Percentiles rank a stretch among this genome's conserved stretches.
Evolutionary conservation across 1,284 basidiomycete species (phyloP).

Genomic region (Schizophyllum commune): DNA sequence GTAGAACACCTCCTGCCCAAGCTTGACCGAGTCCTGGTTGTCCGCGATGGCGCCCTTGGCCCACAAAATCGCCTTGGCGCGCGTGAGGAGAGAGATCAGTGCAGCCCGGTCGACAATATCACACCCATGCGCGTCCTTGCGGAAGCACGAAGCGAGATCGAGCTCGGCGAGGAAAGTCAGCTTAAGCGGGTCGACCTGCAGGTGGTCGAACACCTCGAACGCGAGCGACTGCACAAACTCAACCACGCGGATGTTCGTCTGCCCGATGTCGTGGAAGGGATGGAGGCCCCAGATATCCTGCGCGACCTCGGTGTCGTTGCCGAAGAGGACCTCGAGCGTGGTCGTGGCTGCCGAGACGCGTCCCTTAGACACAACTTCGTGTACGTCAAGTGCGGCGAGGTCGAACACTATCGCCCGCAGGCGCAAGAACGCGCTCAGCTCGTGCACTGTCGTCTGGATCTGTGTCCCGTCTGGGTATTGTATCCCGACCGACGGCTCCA

Average conservation of each 20-base stretch:
- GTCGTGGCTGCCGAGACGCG: constrained; percentile 65
- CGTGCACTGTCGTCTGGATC: constrained; percentile 68
- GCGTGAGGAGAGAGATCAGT: constrained; percentile 58
- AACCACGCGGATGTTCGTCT: constrained; percentile 78
- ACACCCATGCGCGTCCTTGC: constrained; percentile 66
- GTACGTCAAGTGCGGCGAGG: constrained; percentile 84
- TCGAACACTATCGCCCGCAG: constrained; percentile 84
- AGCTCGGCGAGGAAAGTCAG: constrained; percentile 65
- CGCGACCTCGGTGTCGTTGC: constrained; percentile 42
- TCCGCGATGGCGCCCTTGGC: constrained; percentile 62
- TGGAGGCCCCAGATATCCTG: constrained; percentile 42
- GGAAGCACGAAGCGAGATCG: constrained; percentile 70
- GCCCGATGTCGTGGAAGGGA: constrained; percentile 67
- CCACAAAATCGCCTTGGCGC: constrained; percentile 55
- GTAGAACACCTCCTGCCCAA: constrained; percentile 66
- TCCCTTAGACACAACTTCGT: constrained; percentile 74
- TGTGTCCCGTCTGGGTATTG: constrained; percentile 66
- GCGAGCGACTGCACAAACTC: constrained; percentile 82
- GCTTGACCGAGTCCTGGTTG: constrained; percentile 55
- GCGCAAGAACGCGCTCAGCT: constrained; percentile 74
- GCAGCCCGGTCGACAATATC: constrained; percentile 75
- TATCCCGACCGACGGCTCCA: constrained; percentile 58
- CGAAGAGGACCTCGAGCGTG: constrained; percentile 70
- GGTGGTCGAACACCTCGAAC: constrained; percentile 82
- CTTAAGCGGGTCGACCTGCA: constrained; percentile 50